Percentiles rank a stretch among this genome's conserved stretches.
These are phyloP conservation scores for Saturnispora galanensis DNA, from an alignment of 805 yeast genomes.

Conservation along the genomic window DNA sequence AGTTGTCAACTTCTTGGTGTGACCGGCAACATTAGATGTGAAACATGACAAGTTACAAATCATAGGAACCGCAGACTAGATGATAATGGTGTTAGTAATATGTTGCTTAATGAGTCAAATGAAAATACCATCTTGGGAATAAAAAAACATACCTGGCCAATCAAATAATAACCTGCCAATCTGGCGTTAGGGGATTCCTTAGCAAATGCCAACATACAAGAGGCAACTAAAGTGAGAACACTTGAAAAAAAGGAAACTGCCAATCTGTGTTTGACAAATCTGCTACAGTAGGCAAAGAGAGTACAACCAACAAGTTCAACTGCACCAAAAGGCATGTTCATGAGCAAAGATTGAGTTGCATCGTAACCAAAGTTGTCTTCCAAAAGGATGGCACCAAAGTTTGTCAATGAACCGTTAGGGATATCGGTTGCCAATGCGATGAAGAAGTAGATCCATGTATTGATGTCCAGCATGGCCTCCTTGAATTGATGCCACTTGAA, in stretches of 20 bases:
- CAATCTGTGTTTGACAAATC: conserved; percentile 20
- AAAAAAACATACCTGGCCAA: no score
- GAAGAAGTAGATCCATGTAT: no score
- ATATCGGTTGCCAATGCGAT: no score
- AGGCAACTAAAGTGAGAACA: conserved; percentile 8
- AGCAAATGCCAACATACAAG: conserved; percentile 18
- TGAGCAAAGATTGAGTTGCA: conserved; percentile 17
- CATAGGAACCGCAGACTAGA: conserved; percentile 22
- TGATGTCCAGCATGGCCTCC: no score
- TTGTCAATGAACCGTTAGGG: no score
- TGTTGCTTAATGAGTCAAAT: no score
- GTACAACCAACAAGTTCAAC: conserved; percentile 25
- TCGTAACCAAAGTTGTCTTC: conserved; percentile 23
- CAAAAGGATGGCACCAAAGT: conserved; percentile 33
- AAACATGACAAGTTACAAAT: conserved; percentile 25
- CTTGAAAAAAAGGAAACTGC: conserved; percentile 16
- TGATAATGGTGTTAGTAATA: no score
- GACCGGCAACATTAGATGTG: conserved; percentile 55
- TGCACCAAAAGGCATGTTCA: conserved; percentile 22
- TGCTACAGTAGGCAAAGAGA: conserved; percentile 22
- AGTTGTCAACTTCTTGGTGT: conserved; percentile 58
- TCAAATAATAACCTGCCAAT: conserved; percentile 24
- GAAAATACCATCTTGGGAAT: no score
- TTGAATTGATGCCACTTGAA: no score
- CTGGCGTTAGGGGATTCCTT: conserved; percentile 12